Evolutionary conservation across 495 filamentous ascomycete species (phyloP).

Genomic region (Wilcoxina mikolae): DNA sequence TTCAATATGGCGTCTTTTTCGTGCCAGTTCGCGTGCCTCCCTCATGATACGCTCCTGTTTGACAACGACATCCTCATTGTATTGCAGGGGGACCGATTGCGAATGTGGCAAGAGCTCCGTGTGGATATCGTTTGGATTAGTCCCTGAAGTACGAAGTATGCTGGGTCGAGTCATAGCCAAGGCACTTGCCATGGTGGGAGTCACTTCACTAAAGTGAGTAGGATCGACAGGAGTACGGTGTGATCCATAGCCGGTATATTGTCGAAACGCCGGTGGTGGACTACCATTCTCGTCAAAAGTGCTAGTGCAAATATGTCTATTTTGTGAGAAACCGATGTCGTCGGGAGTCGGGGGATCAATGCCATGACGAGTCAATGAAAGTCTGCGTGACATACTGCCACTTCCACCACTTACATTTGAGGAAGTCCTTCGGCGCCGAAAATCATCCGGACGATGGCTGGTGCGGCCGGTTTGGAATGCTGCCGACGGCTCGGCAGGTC

Average conservation of each 20-base stretch:
- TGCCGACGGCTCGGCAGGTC: constrained; percentile 77
- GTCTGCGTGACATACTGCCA: constrained; percentile 41
- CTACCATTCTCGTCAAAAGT: not conserved
- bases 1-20: constrained; percentile 62
- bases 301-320: constrained; percentile 8
- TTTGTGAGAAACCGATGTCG: constrained; percentile 20
- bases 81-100: too few relatives aligned
- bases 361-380: constrained; percentile 24
- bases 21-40: constrained; percentile 59
- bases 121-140: too few relatives aligned
- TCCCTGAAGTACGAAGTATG: too few relatives aligned
- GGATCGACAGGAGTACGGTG: not conserved
- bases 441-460: constrained; percentile 53
- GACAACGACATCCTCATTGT: constrained; percentile 50
- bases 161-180: not conserved
- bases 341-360: constrained; percentile 27
- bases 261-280: not conserved
- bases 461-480: constrained; percentile 75
- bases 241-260: not conserved
- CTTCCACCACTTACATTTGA: constrained; percentile 91
- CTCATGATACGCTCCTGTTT: constrained; percentile 76
- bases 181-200: constrained; percentile 1
- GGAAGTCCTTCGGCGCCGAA: constrained; percentile 70
- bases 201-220: not conserved
- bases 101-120: too few relatives aligned